Conservation (phyloP, 192 early-diverging fungal species). For the Linnemannia hyalina region DNA sequence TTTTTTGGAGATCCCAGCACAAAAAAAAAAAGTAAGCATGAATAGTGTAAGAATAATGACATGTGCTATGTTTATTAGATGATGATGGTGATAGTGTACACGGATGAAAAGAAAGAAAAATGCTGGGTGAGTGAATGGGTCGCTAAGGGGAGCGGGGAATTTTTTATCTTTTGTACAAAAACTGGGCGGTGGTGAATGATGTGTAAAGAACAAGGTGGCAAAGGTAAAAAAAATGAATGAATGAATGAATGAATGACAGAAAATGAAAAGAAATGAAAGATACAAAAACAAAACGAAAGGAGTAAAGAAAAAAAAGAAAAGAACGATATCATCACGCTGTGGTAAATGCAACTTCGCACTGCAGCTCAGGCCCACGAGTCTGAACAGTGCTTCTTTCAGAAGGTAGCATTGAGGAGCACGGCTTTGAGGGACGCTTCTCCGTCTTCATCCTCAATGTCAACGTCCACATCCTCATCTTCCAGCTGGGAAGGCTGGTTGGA, state of each 20-base stretch:
- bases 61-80: neutral
- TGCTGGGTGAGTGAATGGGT: neutral
- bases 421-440: constrained; percentile 1
- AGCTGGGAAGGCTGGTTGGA: neutral
- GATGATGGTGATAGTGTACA: neutral
- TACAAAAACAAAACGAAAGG: neutral
- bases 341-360: too few species aligned
- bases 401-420: neutral
- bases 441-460: neutral
- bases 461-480: constrained; percentile 1
- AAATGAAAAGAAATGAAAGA: neutral
- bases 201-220: constrained; percentile 1
- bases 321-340: neutral
- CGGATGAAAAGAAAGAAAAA: neutral
- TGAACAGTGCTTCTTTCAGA: neutral
- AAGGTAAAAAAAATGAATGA: neutral
- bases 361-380: too few species aligned
- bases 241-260: neutral
- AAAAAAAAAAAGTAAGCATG: neutral
- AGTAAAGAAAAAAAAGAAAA: neutral
- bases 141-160: neutral
- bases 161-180: constrained; percentile 12
- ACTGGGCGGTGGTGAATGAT: neutral
- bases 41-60: neutral
- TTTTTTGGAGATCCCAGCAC: too few species aligned